Conservation (phyloP, 2,329 filamentous ascomycete species). For the Cryphonectria parasitica region DNA sequence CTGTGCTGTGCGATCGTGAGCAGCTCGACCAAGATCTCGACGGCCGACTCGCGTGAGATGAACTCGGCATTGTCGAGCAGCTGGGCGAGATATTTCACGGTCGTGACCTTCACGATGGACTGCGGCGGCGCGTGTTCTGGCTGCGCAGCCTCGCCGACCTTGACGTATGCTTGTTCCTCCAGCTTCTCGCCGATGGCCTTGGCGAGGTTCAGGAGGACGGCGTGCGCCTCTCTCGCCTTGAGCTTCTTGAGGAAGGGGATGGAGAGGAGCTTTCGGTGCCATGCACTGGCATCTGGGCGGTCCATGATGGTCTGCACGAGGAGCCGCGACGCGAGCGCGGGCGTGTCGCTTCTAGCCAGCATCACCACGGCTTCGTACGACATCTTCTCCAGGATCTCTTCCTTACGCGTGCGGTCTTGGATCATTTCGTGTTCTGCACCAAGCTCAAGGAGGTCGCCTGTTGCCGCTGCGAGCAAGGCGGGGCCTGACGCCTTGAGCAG, state of each 20-base stretch:
- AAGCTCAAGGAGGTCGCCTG: constrained; percentile 13
- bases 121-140: constrained; percentile 14
- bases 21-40: constrained; percentile 18
- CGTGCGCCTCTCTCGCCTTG: constrained; percentile 16
- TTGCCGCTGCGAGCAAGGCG: constrained; percentile 13
- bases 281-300: constrained; percentile 22
- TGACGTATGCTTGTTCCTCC: constrained; percentile 25
- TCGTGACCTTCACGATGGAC: constrained; percentile 24
- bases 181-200: constrained; percentile 21
- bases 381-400: constrained; percentile 12
- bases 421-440: background rate
- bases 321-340: constrained; percentile 18
- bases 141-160: constrained; percentile 17
- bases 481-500: constrained; percentile 6
- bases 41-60: constrained; percentile 16
- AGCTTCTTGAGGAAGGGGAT: constrained; percentile 15
- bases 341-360: constrained; percentile 10
- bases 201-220: constrained; percentile 9
- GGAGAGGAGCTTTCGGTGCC: constrained; percentile 21
- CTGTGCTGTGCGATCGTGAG: constrained; percentile 22
- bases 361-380: constrained; percentile 14
- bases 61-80: constrained; percentile 22
- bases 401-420: background rate
- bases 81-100: constrained; percentile 25
- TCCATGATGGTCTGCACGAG: constrained; percentile 23